Base-by-base conservation (phyloP, 1,139 yeast species). In the Ashbya aceris region DNA sequence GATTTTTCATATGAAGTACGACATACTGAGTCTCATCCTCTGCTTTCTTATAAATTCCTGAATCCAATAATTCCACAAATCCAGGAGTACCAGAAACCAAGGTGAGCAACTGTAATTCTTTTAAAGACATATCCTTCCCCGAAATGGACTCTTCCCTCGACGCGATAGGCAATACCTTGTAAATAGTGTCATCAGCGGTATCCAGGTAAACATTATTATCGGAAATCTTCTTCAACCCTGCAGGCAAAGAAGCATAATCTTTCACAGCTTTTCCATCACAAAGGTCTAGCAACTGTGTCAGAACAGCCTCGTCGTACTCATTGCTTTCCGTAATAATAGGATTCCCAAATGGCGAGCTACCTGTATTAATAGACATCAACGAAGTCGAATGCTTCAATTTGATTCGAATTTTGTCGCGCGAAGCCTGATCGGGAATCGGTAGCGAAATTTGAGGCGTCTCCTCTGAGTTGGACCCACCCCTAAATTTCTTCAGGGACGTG, bases 311-410 rank as follows among this genome's bases (percentile, higher is more conserved):
- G 31, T 59, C 59, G 40, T 53, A 54, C 20, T 54, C 57, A 34
- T 51, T 42, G 7, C 42, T 36, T 33, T 41, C 39, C 13, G 39
- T 39, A 23, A 40, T 38, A 27, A 37, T 35, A 3, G 36, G 35
- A 2, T 30, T 14, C 9, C 40, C 44, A 10, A 33, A 36, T 5
- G 35, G 17, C 17, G 30, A 33, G 17, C 51, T 13, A 57, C 56
- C 12, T 55, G 71, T 56, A 51, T 62, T 50, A 54, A 70, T 45
- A 8, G 76, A 70, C 42, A 73, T 49, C 32, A 77, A 56, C 2
- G 82, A 76, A 1, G 74, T 66, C 20, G 79, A 74, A 43, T 73
- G 74, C 46, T 69, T 67, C 39, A 77, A 60, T 51, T 74, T 77
- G 46, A 68, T 68, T 48, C 71, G 68, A 39, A 77, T 63, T 49